Evolutionary conservation across 169 alveolate species (phyloP).

Genomic region (Plasmodium vinckei): DNA sequence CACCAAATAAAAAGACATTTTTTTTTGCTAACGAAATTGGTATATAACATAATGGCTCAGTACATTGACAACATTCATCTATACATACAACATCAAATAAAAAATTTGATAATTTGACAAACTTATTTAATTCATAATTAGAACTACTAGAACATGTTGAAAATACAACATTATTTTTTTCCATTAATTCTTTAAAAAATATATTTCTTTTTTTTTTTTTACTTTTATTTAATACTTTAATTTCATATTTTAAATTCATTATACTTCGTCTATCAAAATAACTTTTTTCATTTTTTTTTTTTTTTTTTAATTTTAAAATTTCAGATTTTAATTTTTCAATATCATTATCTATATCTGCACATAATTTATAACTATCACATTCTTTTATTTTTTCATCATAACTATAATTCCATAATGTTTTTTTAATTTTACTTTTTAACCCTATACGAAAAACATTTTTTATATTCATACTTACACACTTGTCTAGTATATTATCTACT

Average conservation of each 20-base stretch:
- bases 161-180: conserved; percentile 41
- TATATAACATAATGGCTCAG: conserved; percentile 72
- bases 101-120: conserved; percentile 52
- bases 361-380: conserved; percentile 65
- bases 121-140: conserved; percentile 68
- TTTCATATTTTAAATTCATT: conserved; percentile 64
- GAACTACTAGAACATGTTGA: conserved; percentile 75
- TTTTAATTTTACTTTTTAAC: conserved; percentile 31
- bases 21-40: conserved; percentile 42
- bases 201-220: conserved; percentile 46
- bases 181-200: conserved; percentile 51
- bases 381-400: conserved; percentile 69
- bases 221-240: conserved; percentile 40
- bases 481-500: conserved; percentile 49
- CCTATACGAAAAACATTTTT: conserved; percentile 61
- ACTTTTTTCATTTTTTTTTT: conserved; percentile 36
- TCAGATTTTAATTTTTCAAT: conserved; percentile 56
- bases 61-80: conserved; percentile 77
- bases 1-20: conserved; percentile 73
- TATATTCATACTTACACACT: conserved; percentile 46
- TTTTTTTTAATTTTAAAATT: conserved; percentile 50
- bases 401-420: conserved; percentile 54
- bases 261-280: conserved; percentile 29
- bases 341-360: conserved; percentile 60
- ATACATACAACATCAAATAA: conserved; percentile 67